A percentile compares a stretch with the other conserved stretches of the same genome.
Evolutionary conservation across 345 rosid species (phyloP).

Genomic region (Euphorbia peplus): DNA sequence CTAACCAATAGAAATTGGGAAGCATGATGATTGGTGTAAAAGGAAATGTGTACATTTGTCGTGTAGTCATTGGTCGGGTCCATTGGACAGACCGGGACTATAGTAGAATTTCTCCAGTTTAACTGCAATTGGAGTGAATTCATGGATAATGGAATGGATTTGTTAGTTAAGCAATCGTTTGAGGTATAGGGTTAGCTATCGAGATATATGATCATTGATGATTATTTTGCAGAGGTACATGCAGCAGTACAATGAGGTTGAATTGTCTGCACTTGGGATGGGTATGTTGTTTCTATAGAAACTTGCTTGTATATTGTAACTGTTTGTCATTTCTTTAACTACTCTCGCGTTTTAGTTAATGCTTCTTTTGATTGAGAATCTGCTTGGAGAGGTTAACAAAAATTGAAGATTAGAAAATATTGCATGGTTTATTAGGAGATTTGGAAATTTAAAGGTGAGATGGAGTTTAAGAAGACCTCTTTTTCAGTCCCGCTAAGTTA

Average conservation of each 20-base stretch:
- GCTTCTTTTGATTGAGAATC: background rate
- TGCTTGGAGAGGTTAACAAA: too few relatives aligned
- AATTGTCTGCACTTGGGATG: conserved; percentile 65
- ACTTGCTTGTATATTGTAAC: background rate
- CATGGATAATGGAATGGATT: background rate
- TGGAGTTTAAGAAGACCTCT: too few relatives aligned
- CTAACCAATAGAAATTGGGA: too few relatives aligned
- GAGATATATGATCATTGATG: background rate
- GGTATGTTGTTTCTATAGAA: conserved; percentile 3
- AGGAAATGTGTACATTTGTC: too few relatives aligned
- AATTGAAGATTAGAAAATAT: too few relatives aligned
- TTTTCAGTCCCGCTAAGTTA: too few relatives aligned
- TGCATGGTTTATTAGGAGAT: too few relatives aligned
- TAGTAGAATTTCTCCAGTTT: too few relatives aligned
- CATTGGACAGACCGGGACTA: too few relatives aligned
- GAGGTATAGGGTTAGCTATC: background rate
- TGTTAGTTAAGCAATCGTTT: background rate
- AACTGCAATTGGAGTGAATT: background rate
- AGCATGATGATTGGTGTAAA: too few relatives aligned
- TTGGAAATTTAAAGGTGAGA: too few relatives aligned
- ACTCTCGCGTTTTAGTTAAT: background rate
- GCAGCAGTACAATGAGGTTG: conserved; percentile 27
- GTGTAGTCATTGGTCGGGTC: too few relatives aligned
- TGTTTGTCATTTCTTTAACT: background rate
- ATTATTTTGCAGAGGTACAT: conserved; percentile 58